Conservation (phyloP, 352 stramenopile species). For the Phytophthora agathidicida region DNA sequence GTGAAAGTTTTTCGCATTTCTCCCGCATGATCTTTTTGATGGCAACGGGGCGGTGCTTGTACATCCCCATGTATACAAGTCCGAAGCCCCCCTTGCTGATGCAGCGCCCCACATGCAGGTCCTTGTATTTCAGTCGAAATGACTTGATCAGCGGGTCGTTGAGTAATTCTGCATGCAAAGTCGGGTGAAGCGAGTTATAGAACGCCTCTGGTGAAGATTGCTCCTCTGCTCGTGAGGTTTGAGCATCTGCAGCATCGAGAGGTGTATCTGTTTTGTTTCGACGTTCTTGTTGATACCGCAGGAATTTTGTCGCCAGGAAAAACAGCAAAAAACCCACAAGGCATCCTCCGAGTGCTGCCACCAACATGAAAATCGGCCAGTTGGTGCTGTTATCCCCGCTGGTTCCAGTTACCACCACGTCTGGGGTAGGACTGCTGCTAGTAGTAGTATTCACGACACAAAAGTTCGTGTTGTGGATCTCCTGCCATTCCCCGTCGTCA, state of each 20-base stretch:
- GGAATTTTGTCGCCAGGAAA: slow-evolving; percentile 31
- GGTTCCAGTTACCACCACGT: slow-evolving; percentile 12
- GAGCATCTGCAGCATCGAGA: slow-evolving; percentile 16
- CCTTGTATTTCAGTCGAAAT: slow-evolving; percentile 44
- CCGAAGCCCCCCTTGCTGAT: slow-evolving; percentile 56
- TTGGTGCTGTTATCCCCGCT: slow-evolving; percentile 20
- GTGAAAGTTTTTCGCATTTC: slow-evolving; percentile 34
- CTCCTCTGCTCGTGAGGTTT: slow-evolving; percentile 26
- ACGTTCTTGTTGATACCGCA: slow-evolving; percentile 15
- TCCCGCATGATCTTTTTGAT: slow-evolving; percentile 54
- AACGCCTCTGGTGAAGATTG: slow-evolving; percentile 37
- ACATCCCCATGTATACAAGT: slow-evolving; percentile 44
- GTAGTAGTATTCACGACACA: slow-evolving; percentile 46
- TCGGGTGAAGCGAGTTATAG: slow-evolving; percentile 50
- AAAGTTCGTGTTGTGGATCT: slow-evolving; percentile 38
- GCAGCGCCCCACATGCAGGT: slow-evolving; percentile 39
- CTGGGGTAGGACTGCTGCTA: slow-evolving; percentile 18
- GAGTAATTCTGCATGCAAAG: slow-evolving; percentile 36
- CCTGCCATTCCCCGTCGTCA: slow-evolving; percentile 30
- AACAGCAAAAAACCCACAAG: slow-evolving; percentile 44
- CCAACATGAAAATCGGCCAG: slow-evolving; percentile 39
- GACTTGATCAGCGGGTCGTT: slow-evolving; percentile 47
- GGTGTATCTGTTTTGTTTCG: slow-evolving; percentile 9
- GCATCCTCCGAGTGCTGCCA: slow-evolving; percentile 41
- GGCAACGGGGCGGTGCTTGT: slow-evolving; percentile 41